phyloP scores from a whole-genome alignment of 306 rosid genomes.

The Vachellia collinsii region DNA sequence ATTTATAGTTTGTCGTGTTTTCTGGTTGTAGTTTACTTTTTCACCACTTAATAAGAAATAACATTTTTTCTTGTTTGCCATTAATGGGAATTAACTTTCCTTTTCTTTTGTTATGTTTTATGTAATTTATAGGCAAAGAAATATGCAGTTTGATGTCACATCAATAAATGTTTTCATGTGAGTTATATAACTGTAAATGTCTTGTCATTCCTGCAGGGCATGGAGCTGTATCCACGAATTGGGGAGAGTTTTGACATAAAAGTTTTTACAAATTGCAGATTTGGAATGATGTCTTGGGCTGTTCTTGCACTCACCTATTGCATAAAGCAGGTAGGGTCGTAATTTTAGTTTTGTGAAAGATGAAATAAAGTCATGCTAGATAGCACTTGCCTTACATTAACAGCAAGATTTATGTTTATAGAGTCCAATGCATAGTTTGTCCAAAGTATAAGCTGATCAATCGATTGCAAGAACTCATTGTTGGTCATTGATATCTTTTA shows the following conservation, averaged over 20 bases:
- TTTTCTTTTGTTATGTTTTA: slow-evolving; percentile 24
- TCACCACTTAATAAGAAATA: neutral
- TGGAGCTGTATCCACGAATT: slow-evolving; percentile 98
- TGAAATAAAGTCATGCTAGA: neutral
- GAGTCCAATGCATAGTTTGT: slow-evolving; percentile 26
- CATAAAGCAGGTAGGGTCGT: slow-evolving; percentile 88
- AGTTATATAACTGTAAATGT: slow-evolving; percentile 21
- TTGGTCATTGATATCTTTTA: slow-evolving; percentile 18
- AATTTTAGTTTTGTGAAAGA: slow-evolving; percentile 30
- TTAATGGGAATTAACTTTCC: neutral
- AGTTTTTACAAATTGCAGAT: slow-evolving; percentile 97
- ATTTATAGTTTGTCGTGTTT: neutral
- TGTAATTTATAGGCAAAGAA: slow-evolving; percentile 18
- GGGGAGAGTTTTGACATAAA: slow-evolving; percentile 90
- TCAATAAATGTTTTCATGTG: neutral
- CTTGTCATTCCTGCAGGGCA: slow-evolving; percentile 66
- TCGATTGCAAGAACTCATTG: slow-evolving; percentile 23
- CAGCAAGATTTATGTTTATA: slow-evolving; percentile 17
- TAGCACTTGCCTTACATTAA: slow-evolving; percentile 2
- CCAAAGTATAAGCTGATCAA: neutral
- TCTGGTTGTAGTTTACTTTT: neutral
- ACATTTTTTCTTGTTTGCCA: neutral
- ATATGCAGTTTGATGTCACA: slow-evolving; percentile 19
- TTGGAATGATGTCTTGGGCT: slow-evolving; percentile 99
- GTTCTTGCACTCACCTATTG: slow-evolving; percentile 96